phyloP scores from a whole-genome alignment of 495 filamentous ascomycete genomes.

The Penicillium bialowiezense region DNA sequence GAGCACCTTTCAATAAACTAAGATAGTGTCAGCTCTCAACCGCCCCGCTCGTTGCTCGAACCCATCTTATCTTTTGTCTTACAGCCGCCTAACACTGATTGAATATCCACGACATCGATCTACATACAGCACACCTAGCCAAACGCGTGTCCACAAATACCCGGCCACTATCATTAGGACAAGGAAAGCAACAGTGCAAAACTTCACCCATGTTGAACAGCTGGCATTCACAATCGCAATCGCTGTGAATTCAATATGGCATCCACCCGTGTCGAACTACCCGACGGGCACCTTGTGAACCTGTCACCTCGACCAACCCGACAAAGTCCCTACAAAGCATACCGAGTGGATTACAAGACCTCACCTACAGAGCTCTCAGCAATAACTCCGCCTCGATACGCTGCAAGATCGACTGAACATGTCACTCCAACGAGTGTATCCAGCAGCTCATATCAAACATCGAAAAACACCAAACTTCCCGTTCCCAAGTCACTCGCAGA shows the following conservation, averaged over 20 bases:
- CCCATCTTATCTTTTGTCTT: slow-evolving; percentile 6
- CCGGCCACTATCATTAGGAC: neutral
- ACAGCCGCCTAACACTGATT: slow-evolving; percentile 1
- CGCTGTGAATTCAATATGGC: slow-evolving; percentile 17
- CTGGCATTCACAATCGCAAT: slow-evolving; percentile 6
- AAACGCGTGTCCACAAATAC: neutral
- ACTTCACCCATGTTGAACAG: slow-evolving; percentile 18
- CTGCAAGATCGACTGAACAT: slow-evolving; percentile 2
- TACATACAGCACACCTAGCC: neutral
- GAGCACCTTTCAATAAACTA: neutral
- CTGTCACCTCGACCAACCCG: slow-evolving; percentile 28
- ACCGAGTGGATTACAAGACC: slow-evolving; percentile 18
- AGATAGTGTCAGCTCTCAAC: neutral
- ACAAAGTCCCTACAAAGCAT: slow-evolving; percentile 18
- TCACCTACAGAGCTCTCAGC: slow-evolving; percentile 10
- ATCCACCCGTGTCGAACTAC: slow-evolving; percentile 25
- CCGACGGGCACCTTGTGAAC: slow-evolving; percentile 36
- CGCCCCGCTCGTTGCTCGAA: slow-evolving; percentile 7
- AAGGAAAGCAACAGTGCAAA: slow-evolving; percentile 24
- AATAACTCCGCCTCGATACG: slow-evolving; percentile 5
- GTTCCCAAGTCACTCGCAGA: slow-evolving; percentile 23
- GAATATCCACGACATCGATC: neutral
- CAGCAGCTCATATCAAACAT: slow-evolving; percentile 13
- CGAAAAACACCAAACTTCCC: slow-evolving; percentile 35
- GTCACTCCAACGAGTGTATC: slow-evolving; percentile 1